Conservation (phyloP, 208 protist species). For the Leptomonas seymouri region DNA sequence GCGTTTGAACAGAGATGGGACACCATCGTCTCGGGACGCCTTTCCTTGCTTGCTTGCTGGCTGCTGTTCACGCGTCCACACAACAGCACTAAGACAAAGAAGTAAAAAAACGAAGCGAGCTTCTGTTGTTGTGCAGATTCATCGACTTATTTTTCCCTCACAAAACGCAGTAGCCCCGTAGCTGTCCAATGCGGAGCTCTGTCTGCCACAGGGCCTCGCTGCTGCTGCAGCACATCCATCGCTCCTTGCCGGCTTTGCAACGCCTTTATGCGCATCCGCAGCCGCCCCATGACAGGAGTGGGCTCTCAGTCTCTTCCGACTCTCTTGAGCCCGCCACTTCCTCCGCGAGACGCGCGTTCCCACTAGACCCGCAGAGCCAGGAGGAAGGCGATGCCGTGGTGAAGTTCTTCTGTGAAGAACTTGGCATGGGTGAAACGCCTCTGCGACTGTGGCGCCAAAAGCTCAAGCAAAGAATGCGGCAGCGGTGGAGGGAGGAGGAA, state of each 20-base stretch:
- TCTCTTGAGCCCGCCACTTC: not conserved
- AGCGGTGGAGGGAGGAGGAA: slow-evolving; percentile 34
- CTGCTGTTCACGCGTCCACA: no score
- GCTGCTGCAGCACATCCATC: slow-evolving; percentile 71
- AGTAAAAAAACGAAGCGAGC: no score
- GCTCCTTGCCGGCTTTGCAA: slow-evolving; percentile 50
- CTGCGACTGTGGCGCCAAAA: slow-evolving; percentile 55
- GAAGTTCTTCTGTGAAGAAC: slow-evolving; percentile 64
- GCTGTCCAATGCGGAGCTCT: slow-evolving; percentile 3
- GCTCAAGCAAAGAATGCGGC: slow-evolving; percentile 17
- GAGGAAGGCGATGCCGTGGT: slow-evolving; percentile 54
- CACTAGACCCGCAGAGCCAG: slow-evolving; percentile 30
- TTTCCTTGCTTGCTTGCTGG: no score
- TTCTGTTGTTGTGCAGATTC: no score
- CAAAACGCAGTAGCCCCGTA: no score
- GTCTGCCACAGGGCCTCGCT: slow-evolving; percentile 25
- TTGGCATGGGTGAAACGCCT: slow-evolving; percentile 55
- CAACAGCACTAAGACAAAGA: no score
- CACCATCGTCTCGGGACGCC: no score
- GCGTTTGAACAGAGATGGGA: no score
- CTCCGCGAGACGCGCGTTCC: slow-evolving; percentile 6
- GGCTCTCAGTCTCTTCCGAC: not conserved
- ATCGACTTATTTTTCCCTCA: no score
- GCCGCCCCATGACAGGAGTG: no score
- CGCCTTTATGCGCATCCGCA: slow-evolving; percentile 36